Conservation (phyloP, 2,329 filamentous ascomycete genomes). For the Paecilomyces dactylethromorphus region DNA sequence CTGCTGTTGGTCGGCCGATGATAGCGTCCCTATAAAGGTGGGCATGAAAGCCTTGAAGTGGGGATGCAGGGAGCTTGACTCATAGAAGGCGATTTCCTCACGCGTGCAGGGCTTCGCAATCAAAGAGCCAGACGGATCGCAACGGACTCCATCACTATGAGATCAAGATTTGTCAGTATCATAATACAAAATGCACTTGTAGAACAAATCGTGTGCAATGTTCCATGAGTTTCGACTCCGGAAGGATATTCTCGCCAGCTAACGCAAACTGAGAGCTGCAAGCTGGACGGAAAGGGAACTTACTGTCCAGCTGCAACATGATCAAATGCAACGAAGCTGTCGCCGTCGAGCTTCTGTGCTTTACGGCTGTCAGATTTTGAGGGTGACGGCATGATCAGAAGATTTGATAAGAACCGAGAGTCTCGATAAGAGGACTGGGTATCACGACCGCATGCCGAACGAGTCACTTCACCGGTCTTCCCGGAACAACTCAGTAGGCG, state of each 20-base stretch:
- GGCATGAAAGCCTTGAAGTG: slow-evolving; percentile 78
- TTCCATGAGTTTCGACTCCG: slow-evolving; percentile 1
- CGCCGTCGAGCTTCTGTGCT: slow-evolving; percentile 27
- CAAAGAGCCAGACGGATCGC: slow-evolving; percentile 72
- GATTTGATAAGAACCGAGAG: slow-evolving; percentile 1
- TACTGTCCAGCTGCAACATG: slow-evolving; percentile 45
- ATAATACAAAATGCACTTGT: not conserved
- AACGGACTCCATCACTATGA: slow-evolving; percentile 78
- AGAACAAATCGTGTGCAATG: not conserved
- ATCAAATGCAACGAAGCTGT: slow-evolving; percentile 38
- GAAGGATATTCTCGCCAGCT: not conserved
- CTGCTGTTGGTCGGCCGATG: slow-evolving; percentile 51
- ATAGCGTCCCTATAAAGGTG: slow-evolving; percentile 72
- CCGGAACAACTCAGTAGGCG: not conserved
- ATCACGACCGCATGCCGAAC: not conserved
- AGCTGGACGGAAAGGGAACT: slow-evolving; percentile 17
- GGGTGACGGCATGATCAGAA: slow-evolving; percentile 23
- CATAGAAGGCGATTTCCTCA: slow-evolving; percentile 84
- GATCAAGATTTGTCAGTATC: slow-evolving; percentile 1
- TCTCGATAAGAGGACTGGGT: not conserved
- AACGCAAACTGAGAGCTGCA: slow-evolving; percentile 6
- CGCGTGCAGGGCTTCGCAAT: slow-evolving; percentile 92
- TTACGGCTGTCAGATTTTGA: slow-evolving; percentile 26
- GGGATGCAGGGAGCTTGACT: slow-evolving; percentile 62
- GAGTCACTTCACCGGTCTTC: not conserved